phyloP scores from a whole-genome alignment of 2,329 filamentous ascomycete species.

The Thielaviopsis punctulata region DNA sequence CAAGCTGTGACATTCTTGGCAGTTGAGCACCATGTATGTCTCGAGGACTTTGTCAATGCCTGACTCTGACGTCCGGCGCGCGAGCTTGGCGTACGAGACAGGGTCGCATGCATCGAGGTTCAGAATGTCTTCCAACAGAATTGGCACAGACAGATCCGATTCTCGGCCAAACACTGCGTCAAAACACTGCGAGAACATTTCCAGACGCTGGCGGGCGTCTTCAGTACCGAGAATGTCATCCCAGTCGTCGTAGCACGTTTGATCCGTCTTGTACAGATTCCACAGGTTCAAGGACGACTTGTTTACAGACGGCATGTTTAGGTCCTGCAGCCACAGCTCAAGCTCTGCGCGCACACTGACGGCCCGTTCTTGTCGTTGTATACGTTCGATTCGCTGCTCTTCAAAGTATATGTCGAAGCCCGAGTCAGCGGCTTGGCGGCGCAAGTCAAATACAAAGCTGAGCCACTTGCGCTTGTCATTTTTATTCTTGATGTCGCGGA shows the following conservation, averaged over 20 bases:
- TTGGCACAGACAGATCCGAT: slow-evolving; percentile 19
- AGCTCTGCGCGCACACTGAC: slow-evolving; percentile 3
- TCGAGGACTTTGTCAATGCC: slow-evolving; percentile 23
- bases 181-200: slow-evolving; percentile 36
- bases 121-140: slow-evolving; percentile 35
- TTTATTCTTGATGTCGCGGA: slow-evolving; percentile 38
- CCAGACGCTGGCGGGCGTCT: not conserved
- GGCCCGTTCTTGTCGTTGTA: slow-evolving; percentile 7
- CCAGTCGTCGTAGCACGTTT: slow-evolving; percentile 1
- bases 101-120: slow-evolving; percentile 16
- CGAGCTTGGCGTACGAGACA: not conserved
- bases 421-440: slow-evolving; percentile 5
- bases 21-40: slow-evolving; percentile 38
- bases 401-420: slow-evolving; percentile 9
- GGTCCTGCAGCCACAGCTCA: slow-evolving; percentile 37
- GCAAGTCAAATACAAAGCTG: slow-evolving; percentile 7
- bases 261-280: slow-evolving; percentile 1
- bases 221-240: not conserved
- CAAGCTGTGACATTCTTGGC: slow-evolving; percentile 41
- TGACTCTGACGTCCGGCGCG: not conserved
- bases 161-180: slow-evolving; percentile 32
- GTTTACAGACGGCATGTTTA: slow-evolving; percentile 21
- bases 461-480: slow-evolving; percentile 21
- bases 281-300: slow-evolving; percentile 2
- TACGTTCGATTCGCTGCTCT: slow-evolving; percentile 6